Evolutionary conservation across 176 grass and related monocot genomes (phyloP), one percentile per base, ranked within the genome.

Genomic region (Chloris gayana): DNA sequence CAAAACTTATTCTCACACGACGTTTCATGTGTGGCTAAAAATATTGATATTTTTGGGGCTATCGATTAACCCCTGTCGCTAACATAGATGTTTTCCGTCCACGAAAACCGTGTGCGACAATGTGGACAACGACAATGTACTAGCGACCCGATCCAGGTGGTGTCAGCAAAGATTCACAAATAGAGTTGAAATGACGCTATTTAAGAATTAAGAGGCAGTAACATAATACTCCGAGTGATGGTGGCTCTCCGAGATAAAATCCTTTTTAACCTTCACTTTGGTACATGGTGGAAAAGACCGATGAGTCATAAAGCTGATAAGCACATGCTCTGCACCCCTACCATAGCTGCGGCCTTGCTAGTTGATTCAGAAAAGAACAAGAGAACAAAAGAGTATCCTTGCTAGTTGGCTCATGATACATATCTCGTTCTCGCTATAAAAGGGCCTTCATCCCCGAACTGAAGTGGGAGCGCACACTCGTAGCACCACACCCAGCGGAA

Each of bases 291-390:
- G 4, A 9, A 19, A 46, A 37, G 30, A 22, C 69, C 35, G 69
- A 59, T 73, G 69, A 79, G 39, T 74, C 75, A 64, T 30, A 70
- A 73, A 86, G 84, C 39, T 75, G 51, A 82, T 24, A 31, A 73
- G 68, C 67, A 83, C 74, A 67, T 73, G 86, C 12, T 67, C 12
- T 67, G 0, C 29, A 66, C 31, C 41, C 25, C 73, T 80, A 13
- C 21, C 60, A 72, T 74, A 60, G 50, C 39, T 88, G 33, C n/a
- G 31, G 14, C 42, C 67, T 32, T 56, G 33, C 15, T 29, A 51
- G 38, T 21, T 51, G 46, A 50, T 26, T 44, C 38, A 0, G 47
- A 50, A 77, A 39, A 82, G 8, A 77, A 77, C 21, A 80, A 73
- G 60, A 63, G 17, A 32, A 67, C 31, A 87, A 58, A 72, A 78